Percentiles rank a stretch among this genome's conserved stretches.
Conservation (phyloP, 2,329 filamentous ascomycete genomes). For the Nothopassalora personata region DNA sequence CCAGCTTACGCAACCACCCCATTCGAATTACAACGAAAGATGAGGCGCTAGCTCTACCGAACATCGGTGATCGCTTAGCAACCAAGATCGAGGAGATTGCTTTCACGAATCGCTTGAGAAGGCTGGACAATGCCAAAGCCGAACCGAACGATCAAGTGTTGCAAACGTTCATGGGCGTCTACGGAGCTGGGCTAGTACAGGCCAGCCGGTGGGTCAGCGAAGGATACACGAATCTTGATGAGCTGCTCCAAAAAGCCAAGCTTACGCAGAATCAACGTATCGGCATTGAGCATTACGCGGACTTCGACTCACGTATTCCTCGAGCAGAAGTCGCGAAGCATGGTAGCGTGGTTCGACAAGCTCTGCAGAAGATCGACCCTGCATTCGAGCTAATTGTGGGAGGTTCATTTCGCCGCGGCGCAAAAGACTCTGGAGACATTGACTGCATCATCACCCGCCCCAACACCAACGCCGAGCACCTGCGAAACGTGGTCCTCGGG, state of each 20-base stretch:
- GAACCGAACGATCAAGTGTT: slow-evolving; percentile 63
- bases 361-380: slow-evolving; percentile 57
- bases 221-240: slow-evolving; percentile 68
- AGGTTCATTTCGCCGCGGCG: slow-evolving; percentile 80
- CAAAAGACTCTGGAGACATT: slow-evolving; percentile 69
- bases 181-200: slow-evolving; percentile 57
- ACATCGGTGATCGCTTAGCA: slow-evolving; percentile 68
- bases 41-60: slow-evolving; percentile 62
- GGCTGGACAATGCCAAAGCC: slow-evolving; percentile 63
- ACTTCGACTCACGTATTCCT: slow-evolving; percentile 74
- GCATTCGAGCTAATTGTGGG: slow-evolving; percentile 66
- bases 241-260: slow-evolving; percentile 57
- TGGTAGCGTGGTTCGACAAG: slow-evolving; percentile 56
- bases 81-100: slow-evolving; percentile 88
- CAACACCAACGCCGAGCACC: slow-evolving; percentile 51
- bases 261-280: slow-evolving; percentile 66
- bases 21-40: slow-evolving; percentile 61
- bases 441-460: slow-evolving; percentile 76
- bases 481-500: slow-evolving; percentile 59
- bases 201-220: slow-evolving; percentile 71
- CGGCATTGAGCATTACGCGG: slow-evolving; percentile 72
- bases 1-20: slow-evolving; percentile 62
- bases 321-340: slow-evolving; percentile 68
- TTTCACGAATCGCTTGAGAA: slow-evolving; percentile 62
- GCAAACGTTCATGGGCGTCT: slow-evolving; percentile 68